Evolutionary conservation across 352 stramenopile species (phyloP).

Genomic region (Globisporangium acanthophoron): DNA sequence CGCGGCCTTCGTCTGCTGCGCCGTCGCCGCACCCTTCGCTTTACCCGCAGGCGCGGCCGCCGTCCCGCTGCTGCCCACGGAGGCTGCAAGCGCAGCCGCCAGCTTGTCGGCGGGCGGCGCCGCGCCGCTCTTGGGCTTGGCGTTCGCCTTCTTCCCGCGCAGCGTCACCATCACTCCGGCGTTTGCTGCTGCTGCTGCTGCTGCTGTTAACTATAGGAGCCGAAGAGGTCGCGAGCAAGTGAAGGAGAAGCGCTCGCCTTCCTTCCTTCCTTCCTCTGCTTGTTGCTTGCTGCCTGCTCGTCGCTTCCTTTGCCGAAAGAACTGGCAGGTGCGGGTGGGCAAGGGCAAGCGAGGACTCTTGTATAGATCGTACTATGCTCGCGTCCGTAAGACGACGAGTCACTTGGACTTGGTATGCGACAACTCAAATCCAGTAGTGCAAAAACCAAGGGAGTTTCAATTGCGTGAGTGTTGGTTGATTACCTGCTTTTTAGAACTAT

Average conservation of each 20-base stretch:
- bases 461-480: not conserved
- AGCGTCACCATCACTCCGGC: slow-evolving; percentile 56
- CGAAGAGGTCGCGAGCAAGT: not conserved
- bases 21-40: not conserved
- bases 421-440: not conserved
- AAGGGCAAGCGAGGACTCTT: not conserved
- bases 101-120: slow-evolving; percentile 36
- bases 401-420: not conserved
- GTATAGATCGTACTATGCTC: too few species aligned
- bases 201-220: not conserved
- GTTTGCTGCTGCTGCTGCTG: not conserved
- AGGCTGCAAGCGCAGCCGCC: slow-evolving; percentile 15
- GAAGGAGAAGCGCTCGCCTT: not conserved
- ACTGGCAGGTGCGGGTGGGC: not conserved
- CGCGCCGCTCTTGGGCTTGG: slow-evolving; percentile 46
- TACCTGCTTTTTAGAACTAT: not conserved
- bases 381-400: not conserved
- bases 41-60: not conserved
- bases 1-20: slow-evolving; percentile 17
- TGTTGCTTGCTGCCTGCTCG: not conserved
- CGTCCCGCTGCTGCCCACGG: slow-evolving; percentile 6
- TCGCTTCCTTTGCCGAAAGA: too few species aligned
- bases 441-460: not conserved
- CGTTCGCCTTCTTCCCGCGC: slow-evolving; percentile 67
- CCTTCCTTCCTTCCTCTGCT: not conserved